Conservation (phyloP, 495 filamentous ascomycete genomes). For the Penicillium cosmopolitanum region DNA sequence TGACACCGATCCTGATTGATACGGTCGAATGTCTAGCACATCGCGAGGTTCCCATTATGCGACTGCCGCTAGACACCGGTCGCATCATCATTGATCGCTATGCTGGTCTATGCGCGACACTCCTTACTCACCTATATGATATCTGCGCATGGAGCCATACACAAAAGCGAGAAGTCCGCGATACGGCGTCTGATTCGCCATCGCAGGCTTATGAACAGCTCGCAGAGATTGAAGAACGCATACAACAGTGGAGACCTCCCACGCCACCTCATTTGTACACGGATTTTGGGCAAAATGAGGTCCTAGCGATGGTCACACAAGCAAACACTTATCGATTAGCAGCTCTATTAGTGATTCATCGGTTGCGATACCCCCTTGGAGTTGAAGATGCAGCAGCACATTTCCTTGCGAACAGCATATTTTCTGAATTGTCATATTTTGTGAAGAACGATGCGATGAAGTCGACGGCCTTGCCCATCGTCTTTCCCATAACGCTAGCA, state of each 20-base stretch:
- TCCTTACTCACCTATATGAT: slow-evolving; percentile 36
- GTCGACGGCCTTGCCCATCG: slow-evolving; percentile 26
- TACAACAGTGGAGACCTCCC: slow-evolving; percentile 32
- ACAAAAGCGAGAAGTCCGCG: slow-evolving; percentile 16
- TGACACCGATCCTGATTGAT: slow-evolving; percentile 37
- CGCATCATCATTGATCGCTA: slow-evolving; percentile 38
- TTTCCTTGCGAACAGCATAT: slow-evolving; percentile 31
- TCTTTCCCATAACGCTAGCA: slow-evolving; percentile 33
- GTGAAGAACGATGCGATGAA: slow-evolving; percentile 16
- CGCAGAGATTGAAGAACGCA: slow-evolving; percentile 25
- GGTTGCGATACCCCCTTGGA: slow-evolving; percentile 36
- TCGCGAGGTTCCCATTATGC: slow-evolving; percentile 40
- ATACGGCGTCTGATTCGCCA: slow-evolving; percentile 9
- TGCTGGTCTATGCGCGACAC: slow-evolving; percentile 34
- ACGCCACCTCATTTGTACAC: slow-evolving; percentile 18
- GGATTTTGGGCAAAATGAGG: slow-evolving; percentile 27
- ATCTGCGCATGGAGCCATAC: slow-evolving; percentile 35
- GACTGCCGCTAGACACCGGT: slow-evolving; percentile 19
- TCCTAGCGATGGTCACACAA: slow-evolving; percentile 35
- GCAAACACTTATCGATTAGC: slow-evolving; percentile 37
- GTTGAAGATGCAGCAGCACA: slow-evolving; percentile 24
- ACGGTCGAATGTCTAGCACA: slow-evolving; percentile 36
- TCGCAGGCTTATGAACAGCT: slow-evolving; percentile 22
- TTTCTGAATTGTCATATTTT: slow-evolving; percentile 31
- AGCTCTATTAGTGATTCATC: slow-evolving; percentile 36